Percentiles rank a stretch among this genome's conserved stretches.
Conservation (phyloP, 75 land plant species). For the Sequoia sempervirens region DNA sequence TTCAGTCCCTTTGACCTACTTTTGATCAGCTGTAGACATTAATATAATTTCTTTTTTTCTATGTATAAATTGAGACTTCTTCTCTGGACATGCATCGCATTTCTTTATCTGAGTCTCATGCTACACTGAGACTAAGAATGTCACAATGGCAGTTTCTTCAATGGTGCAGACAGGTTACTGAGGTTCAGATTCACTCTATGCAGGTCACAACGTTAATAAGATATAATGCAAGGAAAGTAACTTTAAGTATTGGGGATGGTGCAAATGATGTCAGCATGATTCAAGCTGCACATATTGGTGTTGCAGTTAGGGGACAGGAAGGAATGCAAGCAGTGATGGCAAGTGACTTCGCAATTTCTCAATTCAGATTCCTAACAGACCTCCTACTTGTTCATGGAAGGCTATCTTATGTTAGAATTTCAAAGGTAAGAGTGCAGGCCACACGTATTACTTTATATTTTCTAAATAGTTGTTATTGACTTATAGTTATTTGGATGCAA, state of each 20-base stretch:
- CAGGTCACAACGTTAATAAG: constrained; percentile 44
- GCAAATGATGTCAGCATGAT: constrained; percentile 64
- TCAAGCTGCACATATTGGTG: constrained; percentile 57
- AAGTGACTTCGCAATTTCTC: constrained; percentile 53
- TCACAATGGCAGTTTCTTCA: background rate
- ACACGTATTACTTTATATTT: background rate
- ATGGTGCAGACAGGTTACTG: background rate
- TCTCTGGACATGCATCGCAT: background rate
- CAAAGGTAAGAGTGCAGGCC: constrained; percentile 24
- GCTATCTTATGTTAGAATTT: constrained; percentile 41
- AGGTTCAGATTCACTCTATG: background rate
- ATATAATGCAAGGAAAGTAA: constrained; percentile 45
- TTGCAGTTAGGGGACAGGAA: constrained; percentile 57
- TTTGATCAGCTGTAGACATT: too few relatives aligned
- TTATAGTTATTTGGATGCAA: background rate
- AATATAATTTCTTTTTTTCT: too few relatives aligned
- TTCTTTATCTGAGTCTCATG: background rate
- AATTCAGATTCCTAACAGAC: constrained; percentile 49
- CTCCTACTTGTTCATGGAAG: constrained; percentile 52
- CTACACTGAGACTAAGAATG: background rate
- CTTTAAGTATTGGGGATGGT: constrained; percentile 57
- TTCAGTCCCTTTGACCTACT: too few relatives aligned
- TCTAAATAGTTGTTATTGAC: background rate
- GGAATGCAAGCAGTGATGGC: constrained; percentile 68
- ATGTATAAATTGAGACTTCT: background rate